Conservation (phyloP, 2,329 filamentous ascomycete genomes). For the Chaetomium strumarium region DNA sequence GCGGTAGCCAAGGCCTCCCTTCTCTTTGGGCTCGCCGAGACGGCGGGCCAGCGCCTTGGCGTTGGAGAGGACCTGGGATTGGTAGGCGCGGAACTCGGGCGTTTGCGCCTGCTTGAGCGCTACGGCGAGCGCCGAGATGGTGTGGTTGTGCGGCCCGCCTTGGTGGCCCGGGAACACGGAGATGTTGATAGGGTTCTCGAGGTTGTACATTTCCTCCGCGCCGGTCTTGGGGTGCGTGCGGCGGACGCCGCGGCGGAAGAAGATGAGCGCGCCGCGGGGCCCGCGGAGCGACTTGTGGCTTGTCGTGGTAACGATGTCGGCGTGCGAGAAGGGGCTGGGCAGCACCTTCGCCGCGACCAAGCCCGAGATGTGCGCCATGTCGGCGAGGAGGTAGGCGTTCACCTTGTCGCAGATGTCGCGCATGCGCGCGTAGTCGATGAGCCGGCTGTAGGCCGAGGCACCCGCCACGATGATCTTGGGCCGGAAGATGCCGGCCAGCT, state of each 20-base stretch:
- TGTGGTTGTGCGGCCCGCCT: slow-evolving; percentile 97
- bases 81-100: slow-evolving; percentile 87
- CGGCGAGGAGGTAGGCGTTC: slow-evolving; percentile 85
- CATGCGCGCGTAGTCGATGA: slow-evolving; percentile 93
- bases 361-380: slow-evolving; percentile 97
- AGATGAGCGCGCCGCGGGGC: slow-evolving; percentile 94
- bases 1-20: slow-evolving; percentile 75
- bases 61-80: slow-evolving; percentile 83
- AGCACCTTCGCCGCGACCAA: slow-evolving; percentile 88
- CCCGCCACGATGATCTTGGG: slow-evolving; percentile 95
- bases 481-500: slow-evolving; percentile 80
- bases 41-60: slow-evolving; percentile 76
- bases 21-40: slow-evolving; percentile 61
- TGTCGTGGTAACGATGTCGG: slow-evolving; percentile 95
- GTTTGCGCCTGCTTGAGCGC: slow-evolving; percentile 89
- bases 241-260: slow-evolving; percentile 90
- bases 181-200: slow-evolving; percentile 88
- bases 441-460: slow-evolving; percentile 89
- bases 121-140: slow-evolving; percentile 90
- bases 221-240: slow-evolving; percentile 79
- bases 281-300: slow-evolving; percentile 97
- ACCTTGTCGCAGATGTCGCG: slow-evolving; percentile 85
- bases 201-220: slow-evolving; percentile 78
- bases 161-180: slow-evolving; percentile 98
- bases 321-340: slow-evolving; percentile 79